phyloP scores from a whole-genome alignment of 306 rosid genomes.

The Glycine latifolia region DNA sequence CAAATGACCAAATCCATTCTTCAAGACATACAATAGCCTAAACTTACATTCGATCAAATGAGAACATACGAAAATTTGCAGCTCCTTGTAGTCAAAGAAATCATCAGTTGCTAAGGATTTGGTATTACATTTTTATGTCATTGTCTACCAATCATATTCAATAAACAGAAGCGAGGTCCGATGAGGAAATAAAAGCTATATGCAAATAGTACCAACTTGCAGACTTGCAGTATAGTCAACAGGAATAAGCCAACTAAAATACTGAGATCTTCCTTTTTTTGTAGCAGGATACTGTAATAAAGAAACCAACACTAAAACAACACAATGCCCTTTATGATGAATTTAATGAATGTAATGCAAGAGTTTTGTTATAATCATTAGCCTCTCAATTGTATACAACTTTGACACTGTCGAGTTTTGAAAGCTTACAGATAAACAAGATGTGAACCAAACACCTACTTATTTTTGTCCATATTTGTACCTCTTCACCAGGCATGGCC shows the following conservation, averaged over 20 bases:
- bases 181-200: background rate
- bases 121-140: background rate
- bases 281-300: too few species aligned
- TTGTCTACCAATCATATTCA: background rate
- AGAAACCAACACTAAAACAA: background rate
- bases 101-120: background rate
- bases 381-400: background rate
- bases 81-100: background rate
- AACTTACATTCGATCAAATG: background rate
- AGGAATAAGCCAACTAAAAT: constrained; percentile 13
- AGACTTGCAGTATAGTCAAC: background rate
- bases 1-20: background rate
- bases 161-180: too few species aligned
- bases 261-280: too few species aligned
- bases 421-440: background rate
- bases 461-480: background rate
- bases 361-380: background rate
- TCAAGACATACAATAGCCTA: background rate
- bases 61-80: background rate
- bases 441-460: background rate
- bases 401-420: background rate
- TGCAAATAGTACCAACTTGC: background rate
- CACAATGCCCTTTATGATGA: background rate
- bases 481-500: constrained; percentile 19
- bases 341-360: constrained; percentile 10